Evolutionary conservation across 1,284 basidiomycete genomes (phyloP), one percentile per base, ranked within the genome.

Genomic region (Ustilago hordei): DNA sequence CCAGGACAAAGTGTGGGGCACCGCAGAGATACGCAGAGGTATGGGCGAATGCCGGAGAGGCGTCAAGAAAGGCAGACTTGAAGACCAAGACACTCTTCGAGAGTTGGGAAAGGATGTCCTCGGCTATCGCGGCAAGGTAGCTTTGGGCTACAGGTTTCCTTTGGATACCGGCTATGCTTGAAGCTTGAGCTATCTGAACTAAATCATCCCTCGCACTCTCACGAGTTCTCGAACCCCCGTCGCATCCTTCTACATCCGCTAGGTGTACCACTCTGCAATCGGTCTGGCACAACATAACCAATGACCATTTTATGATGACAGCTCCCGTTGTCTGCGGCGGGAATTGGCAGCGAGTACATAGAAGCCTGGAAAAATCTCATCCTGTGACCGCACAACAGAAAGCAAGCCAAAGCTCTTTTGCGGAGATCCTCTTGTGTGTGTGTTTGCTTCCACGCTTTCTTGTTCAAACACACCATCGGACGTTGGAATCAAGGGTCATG

Each of bases 41-140:
- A 28, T 28, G 23, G 23, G 23, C 3, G 3, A 3, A 28, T 28
- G 23, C 23, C 23, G 23, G 3, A 28, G 23, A 28, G 23, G 23
- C 23, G 23, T 28, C 23, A 28, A 28, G 23, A 3, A 28, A 28
- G 23, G 3, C 23, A 28, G 3, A 28, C 23, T 28, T 28, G 23
- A 28, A 28, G 23, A 28, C 23, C 23, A 28, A 28, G 23, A 38
- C 15, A 17, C 45, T 48, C 19, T 4, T 13, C 19, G 4, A 8
- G 23, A 48, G 45, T 5, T 48, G 4, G 6, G 36, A 13, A 55
- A n/a, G 50, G 31, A 35, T 28, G 3, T 58, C 32, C 9, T 59
- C 63, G 63, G 63, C 56, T 65, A 56, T 65, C 63, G 56, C 63
- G 63, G 63, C 63, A 65, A 65, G 32, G 6, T 31, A 48, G 48